Base-by-base conservation (phyloP, 768 basidiomycete species). In the Flagelloscypha sp. region DNA sequence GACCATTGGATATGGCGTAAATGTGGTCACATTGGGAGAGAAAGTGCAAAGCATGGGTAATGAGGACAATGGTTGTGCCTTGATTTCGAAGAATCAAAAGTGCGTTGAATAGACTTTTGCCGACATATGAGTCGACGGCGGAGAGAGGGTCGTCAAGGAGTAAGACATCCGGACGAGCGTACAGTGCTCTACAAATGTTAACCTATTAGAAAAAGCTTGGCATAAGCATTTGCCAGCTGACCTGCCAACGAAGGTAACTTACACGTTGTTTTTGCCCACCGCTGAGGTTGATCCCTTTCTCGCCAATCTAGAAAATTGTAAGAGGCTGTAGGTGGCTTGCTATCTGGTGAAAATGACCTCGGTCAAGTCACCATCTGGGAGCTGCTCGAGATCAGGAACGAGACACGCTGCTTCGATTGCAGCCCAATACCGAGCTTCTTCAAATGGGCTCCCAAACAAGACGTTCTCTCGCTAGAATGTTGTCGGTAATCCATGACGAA, bases 91-190 rank as follows among this genome's bases (percentile, higher is more conserved):
- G 63, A 0, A 57, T 57, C 7, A 76, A 43, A 46, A 84, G 76
- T n/a, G 76, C 80, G n/a, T n/a, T n/a, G 52, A 86, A 84, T 1
- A 86, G 62, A 7, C 73, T 62, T 46, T 74, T 73, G 1, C 79
- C 81, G 33, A 86, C 83, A 46, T 86, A 80, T 1, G 81, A 79
- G 47, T 84, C 82, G 33, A 84, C 77, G 10, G 78, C 78, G 34
- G 75, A 78, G 6, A 79, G 61, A 1, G 77, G 76, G 48, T 79
- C 79, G 47, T 81, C 79, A 33, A 81, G 61, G 17, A 79, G 59
- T 9, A 79, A 57, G 13, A 80, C 55, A 36, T 81, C 76, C 3
- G 77, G 74, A 39, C 76, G 58, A 45, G 61, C 73, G 52, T 86
- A 86, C 3, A 84, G 53, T 0, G 80, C 77, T 30, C 83, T 55